Evolutionary conservation across 139 green algal genomes (phyloP), one percentile per base, ranked within the genome.

Genomic region (Chlamydomonas sp.): DNA sequence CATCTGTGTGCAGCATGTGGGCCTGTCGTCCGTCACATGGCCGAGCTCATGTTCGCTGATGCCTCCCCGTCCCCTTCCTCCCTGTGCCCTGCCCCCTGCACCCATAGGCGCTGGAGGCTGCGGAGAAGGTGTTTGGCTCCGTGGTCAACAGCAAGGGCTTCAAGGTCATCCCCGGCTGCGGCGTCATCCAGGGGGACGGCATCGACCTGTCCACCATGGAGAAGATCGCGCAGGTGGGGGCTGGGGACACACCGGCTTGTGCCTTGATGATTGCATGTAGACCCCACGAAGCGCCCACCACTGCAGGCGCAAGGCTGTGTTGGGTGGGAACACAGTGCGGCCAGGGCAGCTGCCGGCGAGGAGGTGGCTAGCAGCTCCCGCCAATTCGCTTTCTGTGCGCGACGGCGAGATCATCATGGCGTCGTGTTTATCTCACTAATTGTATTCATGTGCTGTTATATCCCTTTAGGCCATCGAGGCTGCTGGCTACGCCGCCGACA

Each of bases 141-240:
- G 89, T 92, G 14, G 62, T 91, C 0, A 99, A 99, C 91, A 78
- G 15, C 75, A 96, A 95, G 79, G 96, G 96, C 16, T 99, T 92
- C 92, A 93, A 94, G 79, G 95, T 98, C 49, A 88, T 96, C 5
- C 79, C 81, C 0, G 95, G 95, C 4, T 95, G 92, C 12, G 93
- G 95, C 3, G 96, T 98, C 14, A 98, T 99, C 75, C 97, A 99
- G 91, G 96, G 96, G 2, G 96, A 98, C 80, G 96, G 96, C 85
- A 97, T 98, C 78, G 88, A 93, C 91, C 82, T 95, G 31, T 15
- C 76, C 12, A 93, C 89, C 63, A 93, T 98, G 71, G n/a, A 66
- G 66, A 73, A 91, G 89, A 84, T 88, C 74, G 63, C 83, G 1
- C n/a, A 80, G 31, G 88, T 91, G 73, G 12, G 78, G 10, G 66